Base-by-base conservation (phyloP, 768 basidiomycete genomes). In the Tricholoma furcatifolium region DNA sequence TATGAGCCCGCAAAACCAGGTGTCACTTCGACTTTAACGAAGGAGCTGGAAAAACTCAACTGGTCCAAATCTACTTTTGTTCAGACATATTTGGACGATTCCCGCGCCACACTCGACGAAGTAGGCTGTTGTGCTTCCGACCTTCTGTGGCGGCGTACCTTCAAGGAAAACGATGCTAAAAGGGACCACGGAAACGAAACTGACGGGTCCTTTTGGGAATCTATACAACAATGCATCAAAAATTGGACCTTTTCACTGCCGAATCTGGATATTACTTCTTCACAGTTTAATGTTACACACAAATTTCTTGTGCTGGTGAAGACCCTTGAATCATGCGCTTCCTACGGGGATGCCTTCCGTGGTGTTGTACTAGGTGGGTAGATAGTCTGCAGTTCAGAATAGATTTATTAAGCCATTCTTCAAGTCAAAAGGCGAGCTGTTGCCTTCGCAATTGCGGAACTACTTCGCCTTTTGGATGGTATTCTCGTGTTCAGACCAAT, bases 91-190 rank as follows among this genome's bases (percentile, higher is more conserved):
- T 80, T 83, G 61, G 70, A 63, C 39, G 70, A 75, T 23, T 80
- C 84, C 10, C 74, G 71, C 17, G 64, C 68, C 58, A 75, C 75
- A 17, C 65, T 79, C 32, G 62, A 65, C 23, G 81, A 88, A 61
- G 62, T 91, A 27, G 90, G 90, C 6, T 58, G 76, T 34, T 90
- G 85, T 57, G 88, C 85, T 43, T 74, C 83, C 34, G 87, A 91
- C 58, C 69, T 89, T 32, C 70, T 86, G 44, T 91, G 87, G 88
- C 75, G 83, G 56, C 76, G 75, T 39, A 76, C 76, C 18, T 57
- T 79, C 42, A 76, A 71, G 55, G 70, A 72, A 4, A 67, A 73
- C 30, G 74, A 76, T 46, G 51, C 60, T n/a, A 62, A 65, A n/a
- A 67, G 66, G 44, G 64, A 70, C 43, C 70, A 69, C 6, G 69